These are phyloP conservation scores for Podaxis carcinomalis DNA, from an alignment of 768 basidiomycete species.

Conservation along the genomic window DNA sequence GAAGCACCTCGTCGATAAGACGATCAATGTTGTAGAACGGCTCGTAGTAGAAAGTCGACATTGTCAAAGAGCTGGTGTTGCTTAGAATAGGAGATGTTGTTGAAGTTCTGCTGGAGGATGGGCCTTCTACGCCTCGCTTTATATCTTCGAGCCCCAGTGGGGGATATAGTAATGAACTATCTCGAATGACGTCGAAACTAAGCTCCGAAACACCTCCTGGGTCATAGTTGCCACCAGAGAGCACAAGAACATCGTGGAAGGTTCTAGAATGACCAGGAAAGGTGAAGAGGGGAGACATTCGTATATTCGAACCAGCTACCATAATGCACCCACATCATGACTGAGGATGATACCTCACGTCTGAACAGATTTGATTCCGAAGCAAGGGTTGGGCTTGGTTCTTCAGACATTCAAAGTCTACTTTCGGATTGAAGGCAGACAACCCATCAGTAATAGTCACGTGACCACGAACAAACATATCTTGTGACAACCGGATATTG, in stretches of 20 bases:
- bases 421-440: no score
- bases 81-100: not conserved
- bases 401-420: no score
- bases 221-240: not conserved
- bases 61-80: constrained; percentile 8
- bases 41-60: constrained; percentile 26
- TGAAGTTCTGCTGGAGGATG: not conserved
- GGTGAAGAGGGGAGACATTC: not conserved
- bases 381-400: no score
- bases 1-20: constrained; percentile 29
- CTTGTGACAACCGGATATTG: no score
- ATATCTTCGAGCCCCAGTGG: not conserved
- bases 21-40: constrained; percentile 38
- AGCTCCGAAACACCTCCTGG: not conserved
- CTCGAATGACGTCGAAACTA: not conserved
- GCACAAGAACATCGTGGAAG: not conserved
- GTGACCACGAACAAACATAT: no score
- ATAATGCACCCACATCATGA: no score
- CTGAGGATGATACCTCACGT: no score
- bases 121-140: not conserved
- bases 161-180: not conserved
- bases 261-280: not conserved
- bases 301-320: not conserved
- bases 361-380: no score
- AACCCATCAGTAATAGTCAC: no score